Evolutionary conservation across 768 basidiomycete species (phyloP).

Genomic region (Kwoniella pini): DNA sequence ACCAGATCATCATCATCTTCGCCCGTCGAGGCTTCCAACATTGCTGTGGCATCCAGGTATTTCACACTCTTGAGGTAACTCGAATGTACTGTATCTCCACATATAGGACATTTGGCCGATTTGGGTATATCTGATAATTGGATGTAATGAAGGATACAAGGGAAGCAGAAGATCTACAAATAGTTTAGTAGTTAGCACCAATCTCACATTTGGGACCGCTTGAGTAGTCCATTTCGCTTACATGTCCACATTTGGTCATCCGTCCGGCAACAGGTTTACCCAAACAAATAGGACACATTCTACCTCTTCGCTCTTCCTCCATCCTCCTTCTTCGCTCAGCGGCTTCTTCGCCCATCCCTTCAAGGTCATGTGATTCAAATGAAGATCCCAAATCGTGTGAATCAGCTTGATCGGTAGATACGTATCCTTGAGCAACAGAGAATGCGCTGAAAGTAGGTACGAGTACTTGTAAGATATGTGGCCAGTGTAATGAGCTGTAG

Average conservation of each 20-base stretch:
- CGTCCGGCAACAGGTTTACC: slow-evolving; percentile 84
- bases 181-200: too few relatives aligned
- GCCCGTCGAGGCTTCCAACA: slow-evolving; percentile 32
- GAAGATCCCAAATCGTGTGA: slow-evolving; percentile 22
- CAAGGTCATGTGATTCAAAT: slow-evolving; percentile 36
- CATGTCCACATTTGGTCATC: slow-evolving; percentile 92
- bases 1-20: slow-evolving; percentile 31
- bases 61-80: slow-evolving; percentile 89
- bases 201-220: too few relatives aligned
- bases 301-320: slow-evolving; percentile 64
- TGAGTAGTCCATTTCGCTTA: slow-evolving; percentile 55
- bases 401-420: slow-evolving; percentile 28
- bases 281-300: slow-evolving; percentile 91
- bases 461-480: slow-evolving; percentile 91
- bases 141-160: slow-evolving; percentile 89
- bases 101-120: slow-evolving; percentile 93
- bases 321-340: slow-evolving; percentile 54
- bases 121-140: slow-evolving; percentile 76
- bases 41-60: slow-evolving; percentile 69
- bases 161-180: slow-evolving; percentile 83
- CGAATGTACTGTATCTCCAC: slow-evolving; percentile 88
- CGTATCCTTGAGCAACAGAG: slow-evolving; percentile 61
- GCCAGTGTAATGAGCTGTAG: slow-evolving; percentile 88
- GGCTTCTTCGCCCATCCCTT: slow-evolving; percentile 39
- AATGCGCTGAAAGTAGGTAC: slow-evolving; percentile 80